Conservation (phyloP, 2,329 filamentous ascomycete genomes). For the Trematosphaeria pertusa region DNA sequence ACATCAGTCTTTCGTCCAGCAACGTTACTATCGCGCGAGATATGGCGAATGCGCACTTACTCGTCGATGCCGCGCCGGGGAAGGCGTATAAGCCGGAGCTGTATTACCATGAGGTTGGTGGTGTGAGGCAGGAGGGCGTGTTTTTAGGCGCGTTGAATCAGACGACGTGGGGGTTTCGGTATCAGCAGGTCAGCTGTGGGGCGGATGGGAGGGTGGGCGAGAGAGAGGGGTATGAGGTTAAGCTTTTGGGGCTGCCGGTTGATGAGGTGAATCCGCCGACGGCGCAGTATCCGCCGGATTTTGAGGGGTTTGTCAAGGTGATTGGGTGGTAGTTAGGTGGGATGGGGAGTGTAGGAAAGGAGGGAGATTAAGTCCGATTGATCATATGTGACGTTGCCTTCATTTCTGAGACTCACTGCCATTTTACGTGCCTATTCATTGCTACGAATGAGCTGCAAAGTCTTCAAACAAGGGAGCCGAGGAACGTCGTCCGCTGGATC, state of each 20-base stretch:
- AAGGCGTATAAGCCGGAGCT: slow-evolving; percentile 13
- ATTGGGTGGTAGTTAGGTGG: neutral
- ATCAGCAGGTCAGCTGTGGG: slow-evolving; percentile 7
- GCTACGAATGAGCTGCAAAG: too few relatives aligned
- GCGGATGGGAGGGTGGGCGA: slow-evolving; percentile 2
- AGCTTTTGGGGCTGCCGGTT: slow-evolving; percentile 14
- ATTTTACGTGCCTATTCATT: too few relatives aligned
- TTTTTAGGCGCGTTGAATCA: slow-evolving; percentile 16
- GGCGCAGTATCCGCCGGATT: slow-evolving; percentile 8
- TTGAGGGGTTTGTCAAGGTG: slow-evolving; percentile 17
- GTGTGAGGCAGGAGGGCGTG: slow-evolving; percentile 9
- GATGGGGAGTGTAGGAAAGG: too few relatives aligned
- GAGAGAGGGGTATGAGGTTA: slow-evolving; percentile 13
- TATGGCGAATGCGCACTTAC: slow-evolving; percentile 12
- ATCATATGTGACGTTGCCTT: too few relatives aligned
- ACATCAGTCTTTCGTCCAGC: neutral
- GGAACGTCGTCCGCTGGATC: too few relatives aligned
- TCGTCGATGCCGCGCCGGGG: slow-evolving; percentile 7
- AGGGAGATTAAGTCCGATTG: too few relatives aligned
- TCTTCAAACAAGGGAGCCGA: too few relatives aligned
- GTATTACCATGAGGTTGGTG: slow-evolving; percentile 16
- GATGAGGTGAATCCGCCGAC: slow-evolving; percentile 10
- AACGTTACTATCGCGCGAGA: slow-evolving; percentile 13
- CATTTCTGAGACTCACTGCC: too few relatives aligned
- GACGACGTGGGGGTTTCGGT: slow-evolving; percentile 22